Percentiles rank a stretch among this genome's conserved stretches.
Evolutionary conservation across 768 basidiomycete species (phyloP).

Genomic region (Kwoniella sp.): DNA sequence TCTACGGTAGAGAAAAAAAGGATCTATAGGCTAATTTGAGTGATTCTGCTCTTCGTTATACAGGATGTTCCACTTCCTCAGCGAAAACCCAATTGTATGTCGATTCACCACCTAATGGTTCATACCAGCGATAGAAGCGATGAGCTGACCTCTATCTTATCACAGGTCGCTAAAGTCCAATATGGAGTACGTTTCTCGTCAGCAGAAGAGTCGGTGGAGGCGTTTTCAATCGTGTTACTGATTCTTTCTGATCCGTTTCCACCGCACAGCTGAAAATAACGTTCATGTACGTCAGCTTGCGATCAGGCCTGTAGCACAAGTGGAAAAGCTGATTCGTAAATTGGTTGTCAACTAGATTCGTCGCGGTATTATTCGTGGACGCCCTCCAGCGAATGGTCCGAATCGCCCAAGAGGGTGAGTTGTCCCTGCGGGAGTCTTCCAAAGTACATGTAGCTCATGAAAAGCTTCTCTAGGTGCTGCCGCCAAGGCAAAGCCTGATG

Average conservation of each 20-base stretch:
- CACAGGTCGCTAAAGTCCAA: constrained; percentile 75
- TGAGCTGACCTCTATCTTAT: neutral
- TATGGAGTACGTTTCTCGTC: constrained; percentile 62
- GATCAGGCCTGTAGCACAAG: too few relatives aligned
- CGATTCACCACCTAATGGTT: too few relatives aligned
- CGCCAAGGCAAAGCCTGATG: constrained; percentile 63
- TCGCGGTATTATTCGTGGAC: constrained; percentile 83
- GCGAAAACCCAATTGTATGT: constrained; percentile 65
- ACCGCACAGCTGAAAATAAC: constrained; percentile 71
- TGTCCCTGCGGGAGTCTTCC: neutral
- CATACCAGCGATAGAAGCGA: too few relatives aligned
- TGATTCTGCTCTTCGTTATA: too few relatives aligned
- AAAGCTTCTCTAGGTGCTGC: constrained; percentile 58
- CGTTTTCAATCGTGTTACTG: neutral
- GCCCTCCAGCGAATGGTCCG: constrained; percentile 89
- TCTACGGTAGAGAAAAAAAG: too few relatives aligned
- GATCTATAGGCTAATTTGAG: too few relatives aligned
- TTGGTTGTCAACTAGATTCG: constrained; percentile 61
- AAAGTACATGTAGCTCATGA: constrained; percentile 10
- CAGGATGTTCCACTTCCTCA: constrained; percentile 60
- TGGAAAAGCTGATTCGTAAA: neutral
- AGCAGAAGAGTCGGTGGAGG: neutral
- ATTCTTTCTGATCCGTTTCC: neutral
- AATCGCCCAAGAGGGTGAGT: constrained; percentile 55
- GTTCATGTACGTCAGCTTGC: constrained; percentile 73